Base-by-base conservation (phyloP, 1,284 basidiomycete genomes). In the Puccinia novopanici region DNA sequence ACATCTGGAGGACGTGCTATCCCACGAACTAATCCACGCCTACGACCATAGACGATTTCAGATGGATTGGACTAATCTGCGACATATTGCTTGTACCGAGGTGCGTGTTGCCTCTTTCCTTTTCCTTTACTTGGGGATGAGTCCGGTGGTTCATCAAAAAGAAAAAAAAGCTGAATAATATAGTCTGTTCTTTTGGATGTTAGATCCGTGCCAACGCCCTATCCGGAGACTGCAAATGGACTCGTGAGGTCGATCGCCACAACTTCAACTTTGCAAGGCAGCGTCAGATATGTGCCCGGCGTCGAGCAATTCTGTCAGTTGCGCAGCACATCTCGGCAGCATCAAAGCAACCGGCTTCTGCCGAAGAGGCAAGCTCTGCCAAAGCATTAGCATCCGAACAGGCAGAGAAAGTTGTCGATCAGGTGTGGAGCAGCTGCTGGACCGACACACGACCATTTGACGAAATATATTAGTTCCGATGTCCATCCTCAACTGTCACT, bases 371-470 rank as follows among this genome's bases (percentile, higher is more conserved):
- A 34, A 73, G n/a, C 13, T 59, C 72, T 50, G 57, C 54, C 12
- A 59, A 30, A n/a, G 24, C 72, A 1, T 17, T 42, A n/a, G 48
- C 61, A 1, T 59, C 55, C 37, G 42, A 80, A 37, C 40, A 37
- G 42, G 78, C 78, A 30, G 57, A 73, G 48, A 52, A 52, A 63
- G 70, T 73, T 17, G 78, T 80, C 8, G 70, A 80, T 42, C 52
- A 80, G 40, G 78, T 80, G 54, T 80, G 78, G 78, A 59, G 52
- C 48, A 80, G 78, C 59, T 80, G 78, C 50, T 80, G 78, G 78
- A 80, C 65, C 50, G 78, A 80, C 55, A 80, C 78, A 52, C 40
- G 78, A 24, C 78, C 78, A 34, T 80, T 80, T 67, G 78, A 80
- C 37, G 78, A 80, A 55, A 80, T 80, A 10, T 80, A 80, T 40